Conservation (phyloP, 2,329 filamentous ascomycete species). For the Phaeosphaeriaceae sp. region DNA sequence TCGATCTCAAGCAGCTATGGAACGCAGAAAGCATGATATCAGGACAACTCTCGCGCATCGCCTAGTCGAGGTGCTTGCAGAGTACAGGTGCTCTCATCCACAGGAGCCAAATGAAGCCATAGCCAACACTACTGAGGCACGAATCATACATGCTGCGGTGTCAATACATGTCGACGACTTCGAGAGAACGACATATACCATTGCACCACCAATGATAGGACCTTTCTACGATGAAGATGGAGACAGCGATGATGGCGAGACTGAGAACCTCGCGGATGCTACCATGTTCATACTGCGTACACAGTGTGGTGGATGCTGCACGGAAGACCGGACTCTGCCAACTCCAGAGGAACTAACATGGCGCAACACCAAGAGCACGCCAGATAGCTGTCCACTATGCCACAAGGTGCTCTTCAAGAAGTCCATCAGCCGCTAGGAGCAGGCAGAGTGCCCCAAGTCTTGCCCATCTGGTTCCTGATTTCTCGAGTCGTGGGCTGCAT, state of each 20-base stretch:
- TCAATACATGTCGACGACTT: not conserved
- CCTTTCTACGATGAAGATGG: not conserved
- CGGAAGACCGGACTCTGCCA: not conserved
- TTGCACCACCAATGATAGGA: not conserved
- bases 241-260: not conserved
- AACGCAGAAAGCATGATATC: not conserved
- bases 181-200: not conserved
- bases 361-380: slow-evolving; percentile 7
- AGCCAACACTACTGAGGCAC: not conserved
- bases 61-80: not conserved
- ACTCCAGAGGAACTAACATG: slow-evolving; percentile 7
- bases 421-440: too few species aligned
- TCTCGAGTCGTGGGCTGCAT: too few species aligned
- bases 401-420: slow-evolving; percentile 17
- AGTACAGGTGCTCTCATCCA: not conserved
- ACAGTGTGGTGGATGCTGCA: not conserved
- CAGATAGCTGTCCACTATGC: slow-evolving; percentile 18
- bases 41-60: not conserved
- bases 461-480: too few species aligned
- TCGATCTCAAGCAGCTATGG: not conserved
- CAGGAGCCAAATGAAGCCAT: not conserved
- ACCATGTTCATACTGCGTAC: not conserved
- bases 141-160: not conserved
- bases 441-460: not conserved
- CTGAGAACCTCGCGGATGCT: not conserved